Conservation (phyloP, 2,329 filamentous ascomycete genomes). For the Fusarium nurragi region DNA sequence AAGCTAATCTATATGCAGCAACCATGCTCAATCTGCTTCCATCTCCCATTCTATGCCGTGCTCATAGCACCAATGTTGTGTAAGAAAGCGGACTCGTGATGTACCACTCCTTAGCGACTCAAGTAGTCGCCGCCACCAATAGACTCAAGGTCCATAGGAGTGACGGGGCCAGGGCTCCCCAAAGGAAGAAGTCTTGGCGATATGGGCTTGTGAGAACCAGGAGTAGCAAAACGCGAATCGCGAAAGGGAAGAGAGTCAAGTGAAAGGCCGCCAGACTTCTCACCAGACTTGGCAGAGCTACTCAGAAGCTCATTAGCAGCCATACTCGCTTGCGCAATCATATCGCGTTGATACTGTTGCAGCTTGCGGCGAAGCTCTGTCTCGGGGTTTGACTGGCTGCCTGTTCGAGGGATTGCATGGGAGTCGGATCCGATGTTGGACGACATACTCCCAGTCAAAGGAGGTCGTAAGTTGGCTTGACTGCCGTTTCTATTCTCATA, state of each 20-base stretch:
- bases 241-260: constrained; percentile 50
- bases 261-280: constrained; percentile 44
- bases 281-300: constrained; percentile 40
- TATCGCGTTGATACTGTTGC: constrained; percentile 68
- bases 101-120: constrained; percentile 18
- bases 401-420: constrained; percentile 44
- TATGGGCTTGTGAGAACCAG: constrained; percentile 56
- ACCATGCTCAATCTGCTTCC: constrained; percentile 6
- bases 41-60: neutral
- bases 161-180: constrained; percentile 69
- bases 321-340: constrained; percentile 66
- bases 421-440: constrained; percentile 50
- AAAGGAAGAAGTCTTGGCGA: constrained; percentile 62
- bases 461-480: constrained; percentile 35
- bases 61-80: neutral
- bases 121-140: constrained; percentile 52
- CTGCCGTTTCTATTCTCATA: constrained; percentile 58
- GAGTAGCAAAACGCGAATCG: constrained; percentile 52
- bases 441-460: constrained; percentile 44
- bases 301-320: constrained; percentile 58
- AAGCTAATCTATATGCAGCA: neutral
- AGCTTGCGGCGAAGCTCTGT: constrained; percentile 61
- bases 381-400: constrained; percentile 33
- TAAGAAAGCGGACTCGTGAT: neutral
- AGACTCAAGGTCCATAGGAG: constrained; percentile 65